Percentiles rank a stretch among this genome's conserved stretches.
Evolutionary conservation across 345 rosid species (phyloP).

Genomic region (Aquilaria sinensis): DNA sequence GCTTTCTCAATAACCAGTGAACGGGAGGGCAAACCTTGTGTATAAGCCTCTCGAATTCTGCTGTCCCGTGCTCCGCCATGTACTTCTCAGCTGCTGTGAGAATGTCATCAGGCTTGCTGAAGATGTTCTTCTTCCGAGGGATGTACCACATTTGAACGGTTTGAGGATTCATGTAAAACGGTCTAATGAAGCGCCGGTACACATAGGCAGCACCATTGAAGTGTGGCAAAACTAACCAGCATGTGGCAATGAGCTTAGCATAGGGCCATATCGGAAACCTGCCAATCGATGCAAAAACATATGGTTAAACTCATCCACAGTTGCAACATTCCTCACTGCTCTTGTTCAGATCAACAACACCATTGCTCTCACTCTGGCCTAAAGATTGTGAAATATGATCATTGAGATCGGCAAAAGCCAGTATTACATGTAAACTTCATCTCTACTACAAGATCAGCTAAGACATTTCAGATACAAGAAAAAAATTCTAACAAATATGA

Average conservation of each 20-base stretch:
- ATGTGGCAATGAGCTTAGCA: conserved; percentile 51
- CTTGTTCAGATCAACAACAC: too few relatives aligned
- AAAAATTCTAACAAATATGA: too few relatives aligned
- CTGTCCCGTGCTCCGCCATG: conserved; percentile 53
- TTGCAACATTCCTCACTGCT: too few relatives aligned
- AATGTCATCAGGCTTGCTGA: conserved; percentile 55
- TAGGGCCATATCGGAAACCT: conserved; percentile 88
- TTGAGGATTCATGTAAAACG: conserved; percentile 57
- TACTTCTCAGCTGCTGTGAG: conserved; percentile 70
- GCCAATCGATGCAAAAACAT: background rate
- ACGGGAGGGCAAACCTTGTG: conserved; percentile 26
- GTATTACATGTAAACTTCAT: too few relatives aligned
- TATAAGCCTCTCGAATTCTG: conserved; percentile 47
- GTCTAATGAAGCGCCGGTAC: conserved; percentile 63
- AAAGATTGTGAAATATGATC: too few relatives aligned
- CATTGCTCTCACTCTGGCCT: too few relatives aligned
- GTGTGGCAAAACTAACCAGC: conserved; percentile 88
- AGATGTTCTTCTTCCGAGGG: conserved; percentile 50
- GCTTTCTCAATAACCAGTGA: too few relatives aligned
- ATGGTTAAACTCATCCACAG: background rate
- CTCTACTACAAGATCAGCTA: background rate
- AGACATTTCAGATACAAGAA: background rate
- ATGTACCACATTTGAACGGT: conserved; percentile 66
- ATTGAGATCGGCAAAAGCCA: too few relatives aligned
- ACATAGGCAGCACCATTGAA: conserved; percentile 83